Evolutionary conservation across 129 eudicot genomes (phyloP), one percentile per base, ranked within the genome.

Genomic region (Artemisia argyi): DNA sequence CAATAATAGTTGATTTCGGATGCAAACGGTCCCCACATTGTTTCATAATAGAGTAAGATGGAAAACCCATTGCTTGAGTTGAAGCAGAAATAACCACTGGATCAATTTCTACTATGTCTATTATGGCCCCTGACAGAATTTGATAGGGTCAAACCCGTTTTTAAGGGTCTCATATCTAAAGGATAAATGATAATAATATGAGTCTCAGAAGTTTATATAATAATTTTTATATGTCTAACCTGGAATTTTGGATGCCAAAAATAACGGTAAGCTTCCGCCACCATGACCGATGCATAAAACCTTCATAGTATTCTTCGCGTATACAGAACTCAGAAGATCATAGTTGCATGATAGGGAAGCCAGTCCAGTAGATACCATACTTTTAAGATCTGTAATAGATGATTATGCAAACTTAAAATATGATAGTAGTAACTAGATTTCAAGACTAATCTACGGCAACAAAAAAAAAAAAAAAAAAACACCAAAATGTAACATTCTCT

Each of bases 231-330:
- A 28, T 24, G 26, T 66, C 83, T 65, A 68, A 93, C 98, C 97
- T 84, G 67, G 84, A 63, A 94, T 84, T 76, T 85, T 82, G 71
- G 76, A 77, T 68, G 98, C 96, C 85, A 94, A 69, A 77, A 87
- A 94, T 59, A 94, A 69, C 1, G 98, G 98, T 56, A 94, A 82
- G 86, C 97, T 94, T 77, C 98, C 98, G 30, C 98, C 98, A 77
- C 98, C 97, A 81, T 93, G 97, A 35, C 98, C 97, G 3, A 93
- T 79, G 87, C 98, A 93, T 73, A 93, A 76, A 48, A 93, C 71
- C 58, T 85, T 91, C 98, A 87, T 70, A 49, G 62, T 57, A 68
- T 83, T 85, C 55, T 72, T 78, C 60, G 92, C 91, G 60, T 48
- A 60, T 66, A 83, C 63, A 59, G 86, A 87, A 76, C 81, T 74